Conservation (phyloP, 2,329 filamentous ascomycete species). For the Neofusicoccum cordaticola region DNA sequence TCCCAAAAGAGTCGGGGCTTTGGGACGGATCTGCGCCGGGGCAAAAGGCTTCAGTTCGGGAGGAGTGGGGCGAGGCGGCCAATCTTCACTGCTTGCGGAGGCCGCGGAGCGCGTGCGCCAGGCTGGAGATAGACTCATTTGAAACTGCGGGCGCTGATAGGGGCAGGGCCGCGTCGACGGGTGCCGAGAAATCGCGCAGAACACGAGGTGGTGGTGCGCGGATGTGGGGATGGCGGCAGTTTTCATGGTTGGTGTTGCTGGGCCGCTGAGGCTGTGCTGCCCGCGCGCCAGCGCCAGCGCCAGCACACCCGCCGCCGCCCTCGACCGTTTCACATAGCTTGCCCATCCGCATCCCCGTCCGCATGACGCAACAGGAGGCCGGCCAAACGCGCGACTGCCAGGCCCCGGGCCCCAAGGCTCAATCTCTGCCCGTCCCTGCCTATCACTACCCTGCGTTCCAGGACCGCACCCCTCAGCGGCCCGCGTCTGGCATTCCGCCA, state of each 20-base stretch:
- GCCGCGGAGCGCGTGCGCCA: not conserved
- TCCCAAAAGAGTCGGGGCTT: not conserved
- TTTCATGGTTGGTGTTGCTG: not conserved
- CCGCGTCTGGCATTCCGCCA: too few relatives aligned
- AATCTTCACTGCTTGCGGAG: not conserved
- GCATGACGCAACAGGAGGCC: too few relatives aligned
- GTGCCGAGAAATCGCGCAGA: constrained; percentile 9
- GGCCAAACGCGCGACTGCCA: too few relatives aligned
- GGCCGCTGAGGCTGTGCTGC: too few relatives aligned
- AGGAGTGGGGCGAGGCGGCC: not conserved
- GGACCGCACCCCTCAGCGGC: too few relatives aligned
- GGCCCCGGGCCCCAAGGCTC: too few relatives aligned
- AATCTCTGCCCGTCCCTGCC: too few relatives aligned
- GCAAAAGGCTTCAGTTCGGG: not conserved
- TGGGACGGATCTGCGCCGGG: not conserved
- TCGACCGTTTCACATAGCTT: too few relatives aligned
- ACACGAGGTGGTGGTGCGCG: not conserved
- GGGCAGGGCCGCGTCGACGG: not conserved
- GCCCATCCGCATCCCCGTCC: too few relatives aligned
- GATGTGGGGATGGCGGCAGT: not conserved
- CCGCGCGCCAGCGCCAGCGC: too few relatives aligned
- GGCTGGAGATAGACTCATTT: not conserved
- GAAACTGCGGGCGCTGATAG: not conserved
- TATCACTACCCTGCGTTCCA: too few relatives aligned
- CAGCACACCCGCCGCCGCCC: too few relatives aligned